Conservation (phyloP, 371 early-diverging fungal genomes). For the Lichtheimia corymbifera region DNA sequence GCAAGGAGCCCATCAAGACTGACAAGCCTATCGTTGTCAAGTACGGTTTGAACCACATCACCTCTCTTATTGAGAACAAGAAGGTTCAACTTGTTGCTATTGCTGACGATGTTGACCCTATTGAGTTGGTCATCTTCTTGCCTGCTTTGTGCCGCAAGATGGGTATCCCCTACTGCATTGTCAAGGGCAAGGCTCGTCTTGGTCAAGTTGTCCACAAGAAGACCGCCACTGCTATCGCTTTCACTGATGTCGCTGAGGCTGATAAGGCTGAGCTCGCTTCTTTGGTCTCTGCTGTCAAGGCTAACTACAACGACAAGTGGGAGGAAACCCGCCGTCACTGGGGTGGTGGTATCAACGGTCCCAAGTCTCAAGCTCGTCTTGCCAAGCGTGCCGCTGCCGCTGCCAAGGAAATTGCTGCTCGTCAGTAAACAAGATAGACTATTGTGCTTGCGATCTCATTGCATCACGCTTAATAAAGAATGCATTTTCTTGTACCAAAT, state of each 20-base stretch:
- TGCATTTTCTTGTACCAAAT: no score
- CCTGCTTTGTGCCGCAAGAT: constrained; percentile 99
- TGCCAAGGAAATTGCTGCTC: constrained; percentile 67
- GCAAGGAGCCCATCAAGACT: constrained; percentile 84
- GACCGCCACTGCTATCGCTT: constrained; percentile 96
- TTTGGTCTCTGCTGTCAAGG: constrained; percentile 89
- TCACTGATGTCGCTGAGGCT: constrained; percentile 94
- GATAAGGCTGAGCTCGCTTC: constrained; percentile 93
- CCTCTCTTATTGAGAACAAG: constrained; percentile 96
- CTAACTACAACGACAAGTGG: constrained; percentile 92
- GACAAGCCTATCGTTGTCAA: constrained; percentile 97
- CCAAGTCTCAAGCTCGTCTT: constrained; percentile 85
- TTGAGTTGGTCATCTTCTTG: constrained; percentile 98
- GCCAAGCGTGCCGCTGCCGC: constrained; percentile 76
- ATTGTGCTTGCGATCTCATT: no score
- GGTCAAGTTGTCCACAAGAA: constrained; percentile 99
- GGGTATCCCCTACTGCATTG: constrained; percentile 99
- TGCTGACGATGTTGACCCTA: constrained; percentile 99
- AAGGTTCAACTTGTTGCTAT: constrained; percentile 99
- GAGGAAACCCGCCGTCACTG: constrained; percentile 90
- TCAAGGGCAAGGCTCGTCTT: constrained; percentile 97
- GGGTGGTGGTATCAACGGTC: constrained; percentile 98
- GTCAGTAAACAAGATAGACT: constrained; percentile 33
- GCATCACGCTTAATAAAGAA: no score
- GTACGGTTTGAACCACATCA: constrained; percentile 99